A percentile compares a stretch with the other conserved stretches of the same genome.
Evolutionary conservation across 306 rosid species (phyloP).

Genomic region (Rubus idaeus): DNA sequence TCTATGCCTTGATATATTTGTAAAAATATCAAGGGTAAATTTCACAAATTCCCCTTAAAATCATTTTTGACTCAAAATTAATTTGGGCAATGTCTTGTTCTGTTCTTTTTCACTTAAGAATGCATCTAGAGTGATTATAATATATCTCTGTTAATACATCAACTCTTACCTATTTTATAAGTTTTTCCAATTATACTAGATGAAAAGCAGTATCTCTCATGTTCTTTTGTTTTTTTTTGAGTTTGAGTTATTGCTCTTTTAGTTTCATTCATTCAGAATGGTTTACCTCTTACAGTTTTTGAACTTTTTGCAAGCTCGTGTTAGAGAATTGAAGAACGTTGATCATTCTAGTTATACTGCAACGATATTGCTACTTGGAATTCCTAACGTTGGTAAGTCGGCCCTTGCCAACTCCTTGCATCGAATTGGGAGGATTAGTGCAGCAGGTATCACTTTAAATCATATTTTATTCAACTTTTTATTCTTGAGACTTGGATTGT

Average conservation of each 20-base stretch:
- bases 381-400: constrained; percentile 91
- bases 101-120: neutral
- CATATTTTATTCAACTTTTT: neutral
- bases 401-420: constrained; percentile 88
- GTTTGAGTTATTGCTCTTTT: constrained; percentile 6
- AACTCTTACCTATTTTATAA: neutral
- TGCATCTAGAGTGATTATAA: constrained; percentile 1
- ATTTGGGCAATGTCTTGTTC: neutral
- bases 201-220: neutral
- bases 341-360: constrained; percentile 53
- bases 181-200: neutral
- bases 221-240: neutral
- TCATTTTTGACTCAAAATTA: neutral
- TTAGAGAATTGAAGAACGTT: constrained; percentile 52
- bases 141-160: neutral
- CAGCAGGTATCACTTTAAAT: constrained; percentile 56
- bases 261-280: neutral
- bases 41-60: neutral
- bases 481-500: neutral
- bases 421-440: constrained; percentile 84
- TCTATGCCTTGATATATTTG: neutral
- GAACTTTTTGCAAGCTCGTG: constrained; percentile 65
- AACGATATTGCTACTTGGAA: constrained; percentile 70
- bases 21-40: too few relatives aligned
- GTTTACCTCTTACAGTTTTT: constrained; percentile 52